Percentiles rank a stretch among this genome's conserved stretches.
Evolutionary conservation across 2,329 filamentous ascomycete genomes (phyloP).

Genomic region (Pseudopyricularia cyperi): DNA sequence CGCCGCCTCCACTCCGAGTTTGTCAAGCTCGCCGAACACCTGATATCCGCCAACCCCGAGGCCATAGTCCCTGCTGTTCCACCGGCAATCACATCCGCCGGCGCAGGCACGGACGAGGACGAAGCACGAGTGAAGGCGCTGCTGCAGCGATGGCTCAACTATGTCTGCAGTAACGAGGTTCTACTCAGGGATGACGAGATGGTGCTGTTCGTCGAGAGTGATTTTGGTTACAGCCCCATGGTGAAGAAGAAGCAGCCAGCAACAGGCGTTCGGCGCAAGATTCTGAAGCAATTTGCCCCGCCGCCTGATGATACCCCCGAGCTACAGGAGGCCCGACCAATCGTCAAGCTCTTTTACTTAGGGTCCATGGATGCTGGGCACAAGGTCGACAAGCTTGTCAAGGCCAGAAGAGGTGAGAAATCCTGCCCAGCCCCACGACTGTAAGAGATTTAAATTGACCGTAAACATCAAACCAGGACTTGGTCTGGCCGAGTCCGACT

Average conservation of each 20-base stretch:
- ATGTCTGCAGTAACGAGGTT: slow-evolving; percentile 81
- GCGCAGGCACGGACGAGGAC: slow-evolving; percentile 91
- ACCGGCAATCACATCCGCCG: slow-evolving; percentile 85
- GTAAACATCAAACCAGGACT: slow-evolving; percentile 46
- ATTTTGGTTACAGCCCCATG: slow-evolving; percentile 95
- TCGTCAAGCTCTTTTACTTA: slow-evolving; percentile 92
- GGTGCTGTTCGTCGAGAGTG: slow-evolving; percentile 96
- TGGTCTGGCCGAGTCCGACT: slow-evolving; percentile 82
- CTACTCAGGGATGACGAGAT: slow-evolving; percentile 94
- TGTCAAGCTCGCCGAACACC: slow-evolving; percentile 85
- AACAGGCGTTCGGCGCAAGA: slow-evolving; percentile 86
- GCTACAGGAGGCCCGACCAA: slow-evolving; percentile 73
- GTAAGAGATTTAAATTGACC: neutral
- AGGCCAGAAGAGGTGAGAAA: slow-evolving; percentile 67
- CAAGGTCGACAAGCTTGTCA: slow-evolving; percentile 90
- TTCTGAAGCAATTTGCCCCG: slow-evolving; percentile 95
- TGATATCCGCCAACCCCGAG: slow-evolving; percentile 96
- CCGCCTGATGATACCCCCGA: slow-evolving; percentile 96
- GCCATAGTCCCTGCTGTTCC: slow-evolving; percentile 88
- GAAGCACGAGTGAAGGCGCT: slow-evolving; percentile 77
- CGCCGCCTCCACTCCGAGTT: slow-evolving; percentile 93
- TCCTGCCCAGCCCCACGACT: neutral
- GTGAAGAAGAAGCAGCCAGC: slow-evolving; percentile 93
- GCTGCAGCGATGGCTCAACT: slow-evolving; percentile 91
- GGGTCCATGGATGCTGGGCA: slow-evolving; percentile 95